Conservation (phyloP, 768 basidiomycete genomes). For the Rhodotorula toruloides region DNA sequence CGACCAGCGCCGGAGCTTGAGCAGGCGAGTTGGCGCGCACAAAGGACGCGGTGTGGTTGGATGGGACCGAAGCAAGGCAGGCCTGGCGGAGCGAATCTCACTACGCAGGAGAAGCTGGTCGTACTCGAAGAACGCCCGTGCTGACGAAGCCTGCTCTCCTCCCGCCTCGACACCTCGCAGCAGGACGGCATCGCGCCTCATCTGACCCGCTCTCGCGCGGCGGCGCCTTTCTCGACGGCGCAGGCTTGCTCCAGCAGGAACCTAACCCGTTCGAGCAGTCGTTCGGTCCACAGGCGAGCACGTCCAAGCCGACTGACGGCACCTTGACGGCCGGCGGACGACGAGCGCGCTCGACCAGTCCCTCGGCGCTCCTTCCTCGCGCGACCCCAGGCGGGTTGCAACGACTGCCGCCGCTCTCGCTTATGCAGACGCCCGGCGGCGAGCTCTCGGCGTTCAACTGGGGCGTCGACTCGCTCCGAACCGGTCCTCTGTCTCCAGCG, state of each 20-base stretch:
- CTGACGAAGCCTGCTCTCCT: background rate
- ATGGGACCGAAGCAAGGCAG: no score
- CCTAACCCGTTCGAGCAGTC: constrained; percentile 94
- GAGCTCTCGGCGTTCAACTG: constrained; percentile 56
- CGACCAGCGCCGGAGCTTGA: no score
- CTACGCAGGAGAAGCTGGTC: no score
- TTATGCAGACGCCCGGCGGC: constrained; percentile 61
- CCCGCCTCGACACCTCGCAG: background rate
- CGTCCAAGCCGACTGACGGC: constrained; percentile 17
- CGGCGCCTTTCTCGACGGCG: constrained; percentile 32
- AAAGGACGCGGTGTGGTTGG: no score
- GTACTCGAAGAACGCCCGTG: no score
- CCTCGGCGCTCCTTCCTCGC: constrained; percentile 21
- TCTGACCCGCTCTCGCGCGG: constrained; percentile 37
- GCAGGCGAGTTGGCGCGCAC: no score
- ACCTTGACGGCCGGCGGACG: constrained; percentile 15
- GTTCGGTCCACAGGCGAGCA: constrained; percentile 57
- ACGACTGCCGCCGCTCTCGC: constrained; percentile 72
- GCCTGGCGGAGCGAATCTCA: no score
- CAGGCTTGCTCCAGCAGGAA: constrained; percentile 54
- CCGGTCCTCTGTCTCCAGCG: constrained; percentile 90
- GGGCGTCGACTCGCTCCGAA: constrained; percentile 70
- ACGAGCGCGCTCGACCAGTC: constrained; percentile 30
- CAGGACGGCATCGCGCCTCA: constrained; percentile 25
- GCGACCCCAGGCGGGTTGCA: constrained; percentile 43